Conservation (phyloP, 176 grass and related monocot genomes). For the Cymbopogon citratus region DNA sequence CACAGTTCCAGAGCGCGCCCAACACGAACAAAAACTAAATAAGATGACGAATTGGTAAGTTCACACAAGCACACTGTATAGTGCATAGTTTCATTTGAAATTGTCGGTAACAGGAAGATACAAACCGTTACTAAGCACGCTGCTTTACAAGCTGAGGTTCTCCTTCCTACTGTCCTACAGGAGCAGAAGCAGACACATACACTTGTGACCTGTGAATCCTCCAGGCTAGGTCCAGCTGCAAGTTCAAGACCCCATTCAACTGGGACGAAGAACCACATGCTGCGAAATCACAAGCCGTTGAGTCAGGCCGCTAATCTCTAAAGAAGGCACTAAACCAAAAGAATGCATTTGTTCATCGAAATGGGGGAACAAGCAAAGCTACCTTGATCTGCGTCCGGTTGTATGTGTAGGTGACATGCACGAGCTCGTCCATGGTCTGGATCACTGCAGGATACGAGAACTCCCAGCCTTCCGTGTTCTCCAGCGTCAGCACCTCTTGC, state of each 20-base stretch:
- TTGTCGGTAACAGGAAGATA: not conserved
- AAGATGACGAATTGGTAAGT: not conserved
- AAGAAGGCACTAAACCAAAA: not conserved
- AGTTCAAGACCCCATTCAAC: not conserved
- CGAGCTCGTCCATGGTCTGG: conserved; percentile 39
- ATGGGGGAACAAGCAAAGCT: not conserved
- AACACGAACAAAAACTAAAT: not conserved
- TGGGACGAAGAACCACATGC: conserved; percentile 41
- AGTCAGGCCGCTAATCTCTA: not conserved
- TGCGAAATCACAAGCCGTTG: not conserved
- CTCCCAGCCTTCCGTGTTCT: conserved; percentile 42
- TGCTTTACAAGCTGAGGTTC: not conserved
- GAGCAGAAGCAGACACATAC: not conserved
- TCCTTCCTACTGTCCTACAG: not conserved
- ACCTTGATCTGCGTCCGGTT: conserved; percentile 62
- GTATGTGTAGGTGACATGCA: conserved; percentile 58
- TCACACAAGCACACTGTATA: not conserved
- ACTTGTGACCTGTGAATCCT: not conserved
- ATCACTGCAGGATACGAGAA: conserved; percentile 59
- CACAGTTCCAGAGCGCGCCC: not conserved
- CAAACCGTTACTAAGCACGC: not conserved
- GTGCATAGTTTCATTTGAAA: not conserved
- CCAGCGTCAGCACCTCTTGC: conserved; percentile 43
- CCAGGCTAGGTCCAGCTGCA: not conserved
- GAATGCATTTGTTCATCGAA: not conserved